Evolutionary conservation across 2,329 filamentous ascomycete species (phyloP), one percentile per base, ranked within the genome.

Genomic region (Penicillium sp.): DNA sequence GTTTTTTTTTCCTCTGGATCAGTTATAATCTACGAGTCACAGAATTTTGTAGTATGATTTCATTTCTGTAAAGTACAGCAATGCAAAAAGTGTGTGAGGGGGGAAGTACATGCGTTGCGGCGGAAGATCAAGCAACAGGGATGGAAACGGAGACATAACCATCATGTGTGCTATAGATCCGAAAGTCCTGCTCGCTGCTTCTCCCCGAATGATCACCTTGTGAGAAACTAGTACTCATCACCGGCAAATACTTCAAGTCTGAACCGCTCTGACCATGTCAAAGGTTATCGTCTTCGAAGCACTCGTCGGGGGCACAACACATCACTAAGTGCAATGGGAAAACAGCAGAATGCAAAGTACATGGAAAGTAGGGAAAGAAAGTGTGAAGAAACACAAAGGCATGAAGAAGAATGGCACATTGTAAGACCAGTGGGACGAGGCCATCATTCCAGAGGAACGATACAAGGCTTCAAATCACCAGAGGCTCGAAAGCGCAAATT

Each of bases 31-130:
- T 34, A 34, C 31, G 16, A 18, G 3, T 6, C 3, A 9, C 7
- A 4, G 5, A 7, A 18, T 10, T 11, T 18, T 18, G 3, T 4
- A 3, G 18, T 11, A 11, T 18, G 32, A 39, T 49, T 47, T 55
- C 40, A 39, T 32, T 50, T 47, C 27, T 29, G 27, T 57, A 57
- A 47, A 57, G 41, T 57, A 54, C 51, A 51, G 39, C 22, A 18
- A 40, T 50, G 54, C 44, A 49, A 26, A 56, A 32, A 23, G 44
- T 51, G 52, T 40, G 46, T 47, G 31, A 11, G 16, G 29, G 18
- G 18, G 18, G 18, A 3, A 34, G 31, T 16, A 34, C 16, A 18
- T 34, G 31, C 9, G 31, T 10, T 18, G 10, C 31, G 16, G 9
- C 4, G 9, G 14, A 18, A 34, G 28, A 31, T 2, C 14, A 20